phyloP scores from a whole-genome alignment of 2,329 filamentous ascomycete species.

The Westerdykella ornata region DNA sequence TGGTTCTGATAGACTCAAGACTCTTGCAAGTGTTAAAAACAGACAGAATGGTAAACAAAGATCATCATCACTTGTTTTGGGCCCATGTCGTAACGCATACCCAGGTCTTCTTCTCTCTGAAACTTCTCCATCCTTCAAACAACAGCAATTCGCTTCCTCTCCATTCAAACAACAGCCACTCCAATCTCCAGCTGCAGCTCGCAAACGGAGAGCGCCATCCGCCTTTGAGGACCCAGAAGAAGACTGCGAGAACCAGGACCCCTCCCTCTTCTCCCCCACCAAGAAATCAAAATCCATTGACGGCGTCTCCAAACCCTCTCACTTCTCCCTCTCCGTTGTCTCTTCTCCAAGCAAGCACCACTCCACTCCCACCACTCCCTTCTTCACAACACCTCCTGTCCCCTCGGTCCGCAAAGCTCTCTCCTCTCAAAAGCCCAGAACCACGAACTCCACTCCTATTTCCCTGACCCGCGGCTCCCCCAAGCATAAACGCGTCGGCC shows the following conservation, averaged over 20 bases:
- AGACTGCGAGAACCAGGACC: constrained; percentile 56
- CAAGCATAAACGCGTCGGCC: constrained; percentile 61
- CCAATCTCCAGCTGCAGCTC: constrained; percentile 23
- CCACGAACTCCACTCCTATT: constrained; percentile 40
- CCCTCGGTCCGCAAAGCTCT: constrained; percentile 35
- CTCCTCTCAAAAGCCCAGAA: constrained; percentile 34
- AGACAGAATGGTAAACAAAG: constrained; percentile 54
- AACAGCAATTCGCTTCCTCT: too few species aligned
- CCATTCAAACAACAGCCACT: too few species aligned
- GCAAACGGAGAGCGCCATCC: constrained; percentile 44
- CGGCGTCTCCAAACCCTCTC: constrained; percentile 37
- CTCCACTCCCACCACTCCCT: constrained; percentile 10
- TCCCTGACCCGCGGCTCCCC: constrained; percentile 64
- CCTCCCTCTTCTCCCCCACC: constrained; percentile 44
- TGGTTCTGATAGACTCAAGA: constrained; percentile 62
- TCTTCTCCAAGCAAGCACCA: constrained; percentile 18
- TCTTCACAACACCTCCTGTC: constrained; percentile 23
- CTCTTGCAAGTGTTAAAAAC: constrained; percentile 69
- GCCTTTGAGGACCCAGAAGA: constrained; percentile 40
- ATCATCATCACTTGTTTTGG: constrained; percentile 2
- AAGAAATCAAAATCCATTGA: constrained; percentile 48
- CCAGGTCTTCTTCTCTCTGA: neutral
- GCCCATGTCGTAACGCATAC: neutral
- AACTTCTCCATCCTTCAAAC: constrained; percentile 31
- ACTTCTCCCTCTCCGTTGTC: constrained; percentile 31